Evolutionary conservation across 2,329 filamentous ascomycete species (phyloP).

Genomic region (Aspergillus clavatus): DNA sequence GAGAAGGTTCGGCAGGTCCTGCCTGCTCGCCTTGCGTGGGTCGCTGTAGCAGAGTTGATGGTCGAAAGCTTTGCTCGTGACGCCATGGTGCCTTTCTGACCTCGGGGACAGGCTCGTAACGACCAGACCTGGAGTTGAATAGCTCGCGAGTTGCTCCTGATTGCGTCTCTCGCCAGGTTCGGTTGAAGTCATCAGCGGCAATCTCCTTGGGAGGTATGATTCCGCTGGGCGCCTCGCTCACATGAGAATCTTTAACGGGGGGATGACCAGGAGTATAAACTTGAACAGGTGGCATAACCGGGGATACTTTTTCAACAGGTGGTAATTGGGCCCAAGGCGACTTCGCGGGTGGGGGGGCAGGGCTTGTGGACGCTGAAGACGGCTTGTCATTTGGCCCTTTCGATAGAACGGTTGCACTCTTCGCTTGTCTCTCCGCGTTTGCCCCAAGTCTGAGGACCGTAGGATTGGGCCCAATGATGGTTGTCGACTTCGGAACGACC

Average conservation of each 20-base stretch:
- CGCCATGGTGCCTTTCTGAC: constrained; percentile 64
- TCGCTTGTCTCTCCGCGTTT: constrained; percentile 44
- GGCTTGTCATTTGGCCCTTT: constrained; percentile 53
- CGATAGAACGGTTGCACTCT: constrained; percentile 39
- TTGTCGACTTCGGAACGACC: constrained; percentile 34
- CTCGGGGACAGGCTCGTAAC: constrained; percentile 83
- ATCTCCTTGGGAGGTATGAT: constrained; percentile 68
- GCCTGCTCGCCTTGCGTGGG: constrained; percentile 57
- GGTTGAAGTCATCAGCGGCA: constrained; percentile 86
- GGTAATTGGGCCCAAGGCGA: constrained; percentile 89
- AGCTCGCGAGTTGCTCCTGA: constrained; percentile 65
- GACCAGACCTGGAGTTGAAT: constrained; percentile 91
- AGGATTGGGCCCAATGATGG: constrained; percentile 46
- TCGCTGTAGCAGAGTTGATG: constrained; percentile 75
- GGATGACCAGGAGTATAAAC: constrained; percentile 46
- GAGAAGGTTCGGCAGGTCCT: constrained; percentile 73
- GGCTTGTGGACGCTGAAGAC: constrained; percentile 42
- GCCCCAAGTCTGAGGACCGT: constrained; percentile 47
- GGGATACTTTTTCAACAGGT: constrained; percentile 75
- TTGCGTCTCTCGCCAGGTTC: constrained; percentile 72
- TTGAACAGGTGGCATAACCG: constrained; percentile 51
- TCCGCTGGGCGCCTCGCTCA: constrained; percentile 51
- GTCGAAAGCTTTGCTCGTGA: constrained; percentile 62
- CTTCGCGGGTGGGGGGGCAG: constrained; percentile 64
- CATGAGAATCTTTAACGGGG: constrained; percentile 52